Evolutionary conservation across 306 rosid species (phyloP).

Genomic region (Ceratonia siliqua): DNA sequence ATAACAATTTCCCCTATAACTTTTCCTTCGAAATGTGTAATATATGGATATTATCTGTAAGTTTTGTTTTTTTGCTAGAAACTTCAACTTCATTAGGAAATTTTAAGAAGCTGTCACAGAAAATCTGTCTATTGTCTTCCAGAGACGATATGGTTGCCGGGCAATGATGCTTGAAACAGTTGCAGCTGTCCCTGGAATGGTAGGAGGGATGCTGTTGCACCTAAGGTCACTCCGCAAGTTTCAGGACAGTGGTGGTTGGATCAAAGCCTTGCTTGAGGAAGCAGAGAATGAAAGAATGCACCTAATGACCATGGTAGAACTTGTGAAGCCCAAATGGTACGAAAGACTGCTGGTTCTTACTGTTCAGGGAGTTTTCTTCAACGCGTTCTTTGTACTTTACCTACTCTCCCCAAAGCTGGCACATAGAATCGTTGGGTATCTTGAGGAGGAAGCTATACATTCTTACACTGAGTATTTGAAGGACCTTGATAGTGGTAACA

Average conservation of each 20-base stretch:
- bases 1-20: neutral
- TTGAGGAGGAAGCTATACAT: conserved; percentile 53
- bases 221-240: conserved; percentile 49
- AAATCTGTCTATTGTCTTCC: conserved; percentile 6
- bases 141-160: conserved; percentile 53
- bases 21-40: neutral
- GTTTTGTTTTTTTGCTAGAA: neutral
- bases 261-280: conserved; percentile 56
- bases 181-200: conserved; percentile 59
- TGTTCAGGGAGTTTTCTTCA: conserved; percentile 59
- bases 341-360: conserved; percentile 51
- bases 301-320: conserved; percentile 55
- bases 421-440: conserved; percentile 52
- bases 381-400: conserved; percentile 45
- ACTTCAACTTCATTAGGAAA: conserved; percentile 3
- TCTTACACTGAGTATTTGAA: conserved; percentile 50
- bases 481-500: conserved; percentile 36
- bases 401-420: conserved; percentile 48
- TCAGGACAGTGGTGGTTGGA: conserved; percentile 55
- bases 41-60: neutral
- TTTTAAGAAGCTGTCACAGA: neutral
- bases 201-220: conserved; percentile 53
- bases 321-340: conserved; percentile 50
- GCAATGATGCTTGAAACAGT: conserved; percentile 63
- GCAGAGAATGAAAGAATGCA: conserved; percentile 63